Evolutionary conservation across 177 flowering plant genomes (phyloP), one percentile per base, ranked within the genome.

Genomic region (Vitis hybrid): DNA sequence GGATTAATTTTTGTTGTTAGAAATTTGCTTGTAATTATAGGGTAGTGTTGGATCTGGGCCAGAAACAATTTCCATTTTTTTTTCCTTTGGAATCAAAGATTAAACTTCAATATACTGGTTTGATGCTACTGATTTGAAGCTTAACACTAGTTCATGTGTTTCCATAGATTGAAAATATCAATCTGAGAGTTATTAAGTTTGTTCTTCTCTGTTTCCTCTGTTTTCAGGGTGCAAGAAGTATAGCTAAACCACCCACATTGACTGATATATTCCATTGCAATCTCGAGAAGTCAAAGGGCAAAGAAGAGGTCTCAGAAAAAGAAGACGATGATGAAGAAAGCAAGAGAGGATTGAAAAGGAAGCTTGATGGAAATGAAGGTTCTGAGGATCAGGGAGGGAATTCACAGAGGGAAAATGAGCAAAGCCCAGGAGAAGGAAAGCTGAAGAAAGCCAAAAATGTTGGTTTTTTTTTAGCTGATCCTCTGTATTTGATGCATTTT

Each of bases 401-500:
- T 67, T 70, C 70, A 5, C 16, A 56, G 11, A 73, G 77, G 66
- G 80, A 70, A 72, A 72, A 77, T 58, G 80, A 76, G 59, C 60
- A 76, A 51, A 72, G 57, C 66, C 78, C 76, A 2, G 73, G 74
- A 67, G 74, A 74, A 10, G 86, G 78, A 66, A 87, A 82, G 75
- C 75, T 92, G 77, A 87, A 87, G 72, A 91, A 82, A 78, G 96
- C 92, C 51, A 89, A 82, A 84, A 87, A 86, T 78, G 99, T 95
- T 19, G 39, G 91, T 60, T 51, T 58, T 19, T 22, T 22, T 14
- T 1, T 45, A 59, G 31, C 18, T 69, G 14, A 69, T 10, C 19
- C 15, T 50, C 1, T 16, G 53, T 9, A n/a, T 22, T 58, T 26
- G 19, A 51, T 19, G 60, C n/a, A 14, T 48, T 15, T 51, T 12